These are phyloP conservation scores for Picochlorum costavermella DNA, from an alignment of 139 green algal species.

Conservation along the genomic window DNA sequence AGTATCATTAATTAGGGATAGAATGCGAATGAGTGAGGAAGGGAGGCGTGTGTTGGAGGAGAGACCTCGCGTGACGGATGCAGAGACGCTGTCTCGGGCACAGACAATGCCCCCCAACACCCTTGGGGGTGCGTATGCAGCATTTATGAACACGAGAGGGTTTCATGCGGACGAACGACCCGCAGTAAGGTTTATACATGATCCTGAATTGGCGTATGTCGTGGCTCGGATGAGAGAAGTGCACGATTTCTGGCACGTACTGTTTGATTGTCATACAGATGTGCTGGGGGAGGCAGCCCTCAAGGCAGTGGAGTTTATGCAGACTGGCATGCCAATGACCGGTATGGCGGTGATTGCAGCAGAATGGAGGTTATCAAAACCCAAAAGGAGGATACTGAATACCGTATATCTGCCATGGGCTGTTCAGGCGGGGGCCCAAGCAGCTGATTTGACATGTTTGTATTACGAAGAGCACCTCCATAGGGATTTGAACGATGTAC, in stretches of 20 bases:
- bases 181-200: conserved; percentile 83
- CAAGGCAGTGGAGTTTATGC: conserved; percentile 89
- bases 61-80: conserved; percentile 58
- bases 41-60: conserved; percentile 64
- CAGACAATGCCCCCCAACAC: conserved; percentile 49
- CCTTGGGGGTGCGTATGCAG: conserved; percentile 81
- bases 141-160: conserved; percentile 77
- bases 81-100: conserved; percentile 30
- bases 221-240: conserved; percentile 65
- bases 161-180: conserved; percentile 83
- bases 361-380: conserved; percentile 56
- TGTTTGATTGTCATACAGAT: conserved; percentile 90
- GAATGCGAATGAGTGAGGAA: conserved; percentile 57
- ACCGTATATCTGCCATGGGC: conserved; percentile 77
- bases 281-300: conserved; percentile 88
- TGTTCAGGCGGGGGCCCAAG: conserved; percentile 56
- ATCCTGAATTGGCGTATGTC: conserved; percentile 87
- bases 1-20: conserved; percentile 44
- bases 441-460: conserved; percentile 75
- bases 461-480: conserved; percentile 72
- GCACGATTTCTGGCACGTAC: conserved; percentile 95
- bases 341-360: conserved; percentile 61
- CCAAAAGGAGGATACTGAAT: conserved; percentile 44
- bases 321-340: conserved; percentile 94
- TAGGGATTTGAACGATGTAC: conserved; percentile 38